phyloP scores from a whole-genome alignment of 495 filamentous ascomycete species.

The Articulospora tetracladia region DNA sequence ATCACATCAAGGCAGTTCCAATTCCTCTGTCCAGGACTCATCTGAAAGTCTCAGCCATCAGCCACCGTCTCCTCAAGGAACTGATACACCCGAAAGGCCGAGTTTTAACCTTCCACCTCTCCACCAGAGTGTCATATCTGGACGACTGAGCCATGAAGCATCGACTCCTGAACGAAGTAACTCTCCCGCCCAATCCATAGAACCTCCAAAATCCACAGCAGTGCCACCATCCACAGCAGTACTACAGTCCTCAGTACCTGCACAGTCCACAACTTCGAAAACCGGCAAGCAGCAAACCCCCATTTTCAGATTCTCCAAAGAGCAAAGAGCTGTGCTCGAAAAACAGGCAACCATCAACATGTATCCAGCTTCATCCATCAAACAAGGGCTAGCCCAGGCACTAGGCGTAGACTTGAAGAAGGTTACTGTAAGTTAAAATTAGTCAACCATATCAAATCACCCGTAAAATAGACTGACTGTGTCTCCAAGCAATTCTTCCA shows the following conservation, averaged over 20 bases:
- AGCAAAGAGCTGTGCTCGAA: not conserved
- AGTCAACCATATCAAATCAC: not conserved
- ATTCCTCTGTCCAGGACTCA: not conserved
- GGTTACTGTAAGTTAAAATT: not conserved
- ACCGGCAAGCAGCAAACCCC: not conserved
- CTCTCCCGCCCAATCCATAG: not conserved
- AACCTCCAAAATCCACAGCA: not conserved
- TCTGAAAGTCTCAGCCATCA: not conserved
- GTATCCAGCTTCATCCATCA: not conserved
- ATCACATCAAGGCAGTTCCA: not conserved
- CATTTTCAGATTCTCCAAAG: not conserved
- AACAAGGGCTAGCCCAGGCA: not conserved
- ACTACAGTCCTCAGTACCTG: no score
- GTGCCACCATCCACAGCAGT: no score
- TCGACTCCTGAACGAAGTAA: not conserved
- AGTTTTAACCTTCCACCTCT: not conserved
- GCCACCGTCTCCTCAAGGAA: not conserved
- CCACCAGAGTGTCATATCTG: not conserved
- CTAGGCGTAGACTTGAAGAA: not conserved
- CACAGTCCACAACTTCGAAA: not conserved
- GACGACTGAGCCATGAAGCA: not conserved
- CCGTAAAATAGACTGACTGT: no score
- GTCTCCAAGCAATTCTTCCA: not conserved
- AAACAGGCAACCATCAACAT: not conserved
- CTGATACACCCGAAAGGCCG: not conserved